Evolutionary conservation across 768 basidiomycete species (phyloP), one percentile per base, ranked within the genome.

Genomic region (Erythrobasidium yunnanense): DNA sequence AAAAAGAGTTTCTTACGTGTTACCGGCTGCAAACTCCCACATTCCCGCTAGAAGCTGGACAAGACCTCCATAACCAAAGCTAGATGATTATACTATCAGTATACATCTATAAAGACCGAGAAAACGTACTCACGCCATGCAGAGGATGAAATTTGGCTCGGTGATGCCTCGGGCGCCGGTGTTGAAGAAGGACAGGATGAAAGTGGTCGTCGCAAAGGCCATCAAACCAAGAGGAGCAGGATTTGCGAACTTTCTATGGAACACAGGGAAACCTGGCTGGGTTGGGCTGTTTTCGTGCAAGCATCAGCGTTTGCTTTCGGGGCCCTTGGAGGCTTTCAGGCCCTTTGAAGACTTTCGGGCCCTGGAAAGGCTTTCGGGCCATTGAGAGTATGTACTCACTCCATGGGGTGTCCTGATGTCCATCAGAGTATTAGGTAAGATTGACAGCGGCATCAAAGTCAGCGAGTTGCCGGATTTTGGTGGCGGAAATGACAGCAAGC

Each of bases 21-120:
- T 78, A 38, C 77, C 77, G 23, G 73, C 72, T 4, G 75, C 76
- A 70, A 76, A 78, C 68, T 77, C 77, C 67, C 68, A 69, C 70
- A 71, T 71, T n/a, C 71, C 71, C 7, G 71, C 71, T 5, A 71
- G 60, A 8, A 71, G 54, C 65, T 71, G 71, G 15, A 38, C 67
- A 5, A 71, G 67, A 45, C 71, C 71, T 7, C 71, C 71, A 50
- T 66, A 68, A 25, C 57, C 65, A 29, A 69, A 53, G 20, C 38
- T 42, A n/a, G 38, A 42, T 11, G n/a, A n/a, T n/a, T n/a, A n/a
- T n/a, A n/a, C n/a, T n/a, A n/a, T n/a, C n/a, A n/a, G n/a, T n/a
- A n/a, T n/a, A n/a, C n/a, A n/a, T n/a, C n/a, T n/a, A n/a, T n/a
- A n/a, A n/a, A n/a, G n/a, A n/a, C n/a, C n/a, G n/a, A n/a, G n/a